phyloP scores from a whole-genome alignment of 2,329 filamentous ascomycete genomes.

The Mollisia scopiformis region DNA sequence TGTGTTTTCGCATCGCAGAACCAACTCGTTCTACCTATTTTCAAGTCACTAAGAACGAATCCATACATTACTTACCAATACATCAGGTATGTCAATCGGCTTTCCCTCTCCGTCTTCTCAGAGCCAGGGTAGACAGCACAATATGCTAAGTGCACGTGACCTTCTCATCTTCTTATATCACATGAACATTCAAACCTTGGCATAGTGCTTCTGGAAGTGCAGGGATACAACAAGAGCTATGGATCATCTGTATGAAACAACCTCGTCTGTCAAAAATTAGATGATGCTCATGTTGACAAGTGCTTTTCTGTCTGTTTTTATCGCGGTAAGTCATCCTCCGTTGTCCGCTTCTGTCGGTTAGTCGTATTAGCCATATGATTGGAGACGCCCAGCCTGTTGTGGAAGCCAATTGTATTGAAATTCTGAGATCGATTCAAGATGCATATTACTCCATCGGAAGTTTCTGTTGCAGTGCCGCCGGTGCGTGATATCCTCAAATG shows the following conservation, averaged over 20 bases:
- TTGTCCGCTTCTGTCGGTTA: not conserved
- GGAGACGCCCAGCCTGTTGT: not conserved
- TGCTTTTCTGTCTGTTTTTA: not conserved
- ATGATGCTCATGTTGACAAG: too few relatives aligned
- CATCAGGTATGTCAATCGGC: too few relatives aligned
- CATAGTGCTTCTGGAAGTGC: too few relatives aligned
- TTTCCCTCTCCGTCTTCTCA: too few relatives aligned
- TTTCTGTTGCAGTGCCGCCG: not conserved
- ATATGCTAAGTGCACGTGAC: not conserved
- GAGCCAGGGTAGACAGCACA: too few relatives aligned
- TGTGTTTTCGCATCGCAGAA: too few relatives aligned
- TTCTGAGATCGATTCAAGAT: not conserved
- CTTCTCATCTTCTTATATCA: too few relatives aligned
- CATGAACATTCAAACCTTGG: too few relatives aligned
- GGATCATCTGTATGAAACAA: not conserved
- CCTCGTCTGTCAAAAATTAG: not conserved
- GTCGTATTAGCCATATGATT: not conserved
- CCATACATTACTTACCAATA: too few relatives aligned
- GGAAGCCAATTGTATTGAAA: not conserved
- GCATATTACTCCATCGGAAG: not conserved
- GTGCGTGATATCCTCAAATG: not conserved
- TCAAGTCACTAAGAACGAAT: too few relatives aligned
- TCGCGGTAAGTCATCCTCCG: not conserved
- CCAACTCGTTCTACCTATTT: too few relatives aligned
- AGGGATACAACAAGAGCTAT: too few relatives aligned